Conservation (phyloP, 177 flowering plant species). For the Vitis hybrid region DNA sequence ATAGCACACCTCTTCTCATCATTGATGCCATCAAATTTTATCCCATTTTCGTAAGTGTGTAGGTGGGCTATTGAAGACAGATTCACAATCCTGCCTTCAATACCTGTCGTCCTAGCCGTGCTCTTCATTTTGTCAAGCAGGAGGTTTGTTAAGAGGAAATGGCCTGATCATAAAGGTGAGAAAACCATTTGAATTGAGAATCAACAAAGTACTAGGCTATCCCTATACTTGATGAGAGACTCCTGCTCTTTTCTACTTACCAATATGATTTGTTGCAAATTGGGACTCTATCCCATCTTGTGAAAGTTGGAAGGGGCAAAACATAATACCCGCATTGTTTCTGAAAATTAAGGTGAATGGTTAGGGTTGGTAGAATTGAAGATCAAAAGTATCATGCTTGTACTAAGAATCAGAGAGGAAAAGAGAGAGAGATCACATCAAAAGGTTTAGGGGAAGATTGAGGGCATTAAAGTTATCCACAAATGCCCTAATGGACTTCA, state of each 20-base stretch:
- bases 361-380: no score
- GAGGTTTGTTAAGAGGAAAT: conserved; percentile 84
- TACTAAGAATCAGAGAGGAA: conserved; percentile 1
- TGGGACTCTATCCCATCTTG: conserved; percentile 88
- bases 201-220: no score
- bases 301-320: conserved; percentile 86
- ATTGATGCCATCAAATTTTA: conserved; percentile 63
- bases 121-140: conserved; percentile 87
- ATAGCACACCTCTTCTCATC: conserved; percentile 40
- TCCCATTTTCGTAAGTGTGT: conserved; percentile 63
- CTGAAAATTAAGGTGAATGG: conserved; percentile 35
- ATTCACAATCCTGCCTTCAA: conserved; percentile 89
- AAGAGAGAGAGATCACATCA: conserved; percentile 52
- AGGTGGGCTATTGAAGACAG: conserved; percentile 84
- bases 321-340: conserved; percentile 99
- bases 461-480: conserved; percentile 61
- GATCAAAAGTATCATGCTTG: no score
- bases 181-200: not conserved
- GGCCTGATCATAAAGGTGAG: conserved; percentile 50
- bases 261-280: conserved; percentile 91
- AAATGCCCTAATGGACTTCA: conserved; percentile 66
- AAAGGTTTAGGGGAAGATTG: conserved; percentile 76
- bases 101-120: conserved; percentile 65
- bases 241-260: conserved; percentile 28
- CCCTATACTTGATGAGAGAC: not conserved